Percentiles rank a stretch among this genome's conserved stretches.
Evolutionary conservation across 1,139 yeast species (phyloP).

Genomic region (Geotrichum restrictum): DNA sequence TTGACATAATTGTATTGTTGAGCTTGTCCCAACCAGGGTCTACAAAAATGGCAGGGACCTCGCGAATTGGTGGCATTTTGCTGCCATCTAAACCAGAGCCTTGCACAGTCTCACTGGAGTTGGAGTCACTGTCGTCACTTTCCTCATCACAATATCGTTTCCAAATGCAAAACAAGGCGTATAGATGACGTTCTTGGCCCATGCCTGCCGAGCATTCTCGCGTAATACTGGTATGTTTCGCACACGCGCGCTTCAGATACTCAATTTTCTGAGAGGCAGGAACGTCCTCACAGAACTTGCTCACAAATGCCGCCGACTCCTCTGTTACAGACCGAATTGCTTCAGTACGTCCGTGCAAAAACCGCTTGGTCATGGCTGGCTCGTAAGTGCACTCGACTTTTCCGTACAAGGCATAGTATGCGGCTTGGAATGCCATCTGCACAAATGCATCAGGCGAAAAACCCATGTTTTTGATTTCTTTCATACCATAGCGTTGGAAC

Average conservation of each 20-base stretch:
- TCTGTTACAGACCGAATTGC: slow-evolving; percentile 81
- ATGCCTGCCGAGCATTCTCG: slow-evolving; percentile 66
- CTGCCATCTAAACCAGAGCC: slow-evolving; percentile 11
- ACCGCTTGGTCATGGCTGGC: slow-evolving; percentile 91
- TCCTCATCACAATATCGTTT: slow-evolving; percentile 59
- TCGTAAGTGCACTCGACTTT: slow-evolving; percentile 91
- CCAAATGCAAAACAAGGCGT: slow-evolving; percentile 87
- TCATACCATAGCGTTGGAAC: slow-evolving; percentile 71
- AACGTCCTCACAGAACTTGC: slow-evolving; percentile 75
- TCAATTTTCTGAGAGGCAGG: slow-evolving; percentile 59
- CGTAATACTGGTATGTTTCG: slow-evolving; percentile 64
- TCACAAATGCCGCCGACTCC: slow-evolving; percentile 76
- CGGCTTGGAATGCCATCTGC: slow-evolving; percentile 92
- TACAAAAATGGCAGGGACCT: slow-evolving; percentile 62
- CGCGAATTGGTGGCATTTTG: slow-evolving; percentile 14
- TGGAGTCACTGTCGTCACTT: slow-evolving; percentile 30
- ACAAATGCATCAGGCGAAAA: slow-evolving; percentile 92
- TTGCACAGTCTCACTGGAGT: slow-evolving; percentile 25
- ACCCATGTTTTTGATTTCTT: slow-evolving; percentile 76
- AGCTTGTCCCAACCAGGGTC: slow-evolving; percentile 73
- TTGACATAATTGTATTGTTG: slow-evolving; percentile 60
- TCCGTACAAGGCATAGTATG: slow-evolving; percentile 87
- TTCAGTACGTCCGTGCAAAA: slow-evolving; percentile 87
- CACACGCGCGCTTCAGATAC: slow-evolving; percentile 63
- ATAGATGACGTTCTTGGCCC: slow-evolving; percentile 88